Conservation (phyloP, 2,329 filamentous ascomycete genomes). For the Botryotinia calthae region DNA sequence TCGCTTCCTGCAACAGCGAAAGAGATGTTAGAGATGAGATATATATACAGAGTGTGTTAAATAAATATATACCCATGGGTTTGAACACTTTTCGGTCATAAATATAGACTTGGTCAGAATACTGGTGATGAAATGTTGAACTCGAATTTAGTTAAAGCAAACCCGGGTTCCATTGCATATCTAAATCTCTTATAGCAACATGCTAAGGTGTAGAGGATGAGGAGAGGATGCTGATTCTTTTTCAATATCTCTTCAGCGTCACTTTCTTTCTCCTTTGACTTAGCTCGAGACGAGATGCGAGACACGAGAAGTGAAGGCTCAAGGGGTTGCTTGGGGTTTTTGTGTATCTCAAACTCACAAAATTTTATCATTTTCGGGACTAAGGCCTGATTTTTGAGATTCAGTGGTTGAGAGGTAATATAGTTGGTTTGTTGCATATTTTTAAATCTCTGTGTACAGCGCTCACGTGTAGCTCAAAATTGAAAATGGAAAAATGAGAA, state of each 20-base stretch:
- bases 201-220: neutral
- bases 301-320: neutral
- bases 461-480: neutral
- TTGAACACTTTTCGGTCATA: neutral
- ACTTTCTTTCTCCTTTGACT: neutral
- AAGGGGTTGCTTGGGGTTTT: neutral
- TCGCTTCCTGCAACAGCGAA: neutral
- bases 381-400: neutral
- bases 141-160: neutral
- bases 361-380: neutral
- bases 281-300: neutral
- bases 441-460: neutral
- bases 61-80: neutral
- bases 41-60: too few species aligned
- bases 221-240: rapidly evolving
- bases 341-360: neutral
- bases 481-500: neutral
- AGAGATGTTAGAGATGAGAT: neutral
- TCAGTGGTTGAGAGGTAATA: neutral
- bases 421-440: neutral
- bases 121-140: neutral
- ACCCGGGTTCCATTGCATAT: neutral
- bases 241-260: neutral
- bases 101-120: neutral
- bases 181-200: neutral